phyloP scores from a whole-genome alignment of 2,329 filamentous ascomycete species.

The Fusarium sp. region DNA sequence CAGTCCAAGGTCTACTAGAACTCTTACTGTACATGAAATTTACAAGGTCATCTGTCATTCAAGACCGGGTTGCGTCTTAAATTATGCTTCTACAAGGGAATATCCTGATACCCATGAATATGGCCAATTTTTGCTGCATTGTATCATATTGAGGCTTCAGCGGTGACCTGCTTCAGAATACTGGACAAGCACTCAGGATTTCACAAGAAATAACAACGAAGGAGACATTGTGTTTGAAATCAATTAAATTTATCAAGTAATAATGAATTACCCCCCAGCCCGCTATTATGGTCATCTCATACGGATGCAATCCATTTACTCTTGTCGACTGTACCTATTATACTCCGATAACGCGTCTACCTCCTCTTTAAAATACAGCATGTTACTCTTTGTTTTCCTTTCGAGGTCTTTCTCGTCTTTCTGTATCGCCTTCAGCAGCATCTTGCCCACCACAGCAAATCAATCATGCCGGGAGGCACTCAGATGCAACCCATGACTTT shows the following conservation, averaged over 20 bases:
- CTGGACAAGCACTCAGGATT: background rate
- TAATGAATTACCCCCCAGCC: background rate
- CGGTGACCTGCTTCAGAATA: background rate
- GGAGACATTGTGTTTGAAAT: background rate
- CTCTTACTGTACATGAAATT: background rate
- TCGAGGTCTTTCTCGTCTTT: background rate
- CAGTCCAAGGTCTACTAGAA: background rate
- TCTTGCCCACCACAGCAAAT: background rate
- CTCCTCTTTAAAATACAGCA: conserved; percentile 11
- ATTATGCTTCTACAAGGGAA: background rate
- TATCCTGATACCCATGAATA: background rate
- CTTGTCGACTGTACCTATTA: background rate
- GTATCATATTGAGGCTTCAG: background rate
- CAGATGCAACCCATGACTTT: background rate
- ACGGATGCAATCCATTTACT: conserved; percentile 3
- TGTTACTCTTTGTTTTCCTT: background rate
- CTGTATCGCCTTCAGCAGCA: background rate
- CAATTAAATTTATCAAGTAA: background rate
- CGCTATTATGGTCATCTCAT: background rate
- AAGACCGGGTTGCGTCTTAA: background rate
- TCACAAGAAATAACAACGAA: too few species aligned
- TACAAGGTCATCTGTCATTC: background rate
- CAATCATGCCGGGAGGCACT: conserved; percentile 5
- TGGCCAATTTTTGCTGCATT: background rate
- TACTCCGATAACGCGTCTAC: conserved; percentile 1